A percentile compares a stretch with the other conserved stretches of the same genome.
These are phyloP conservation scores for Diaporthe citriasiana DNA, from an alignment of 2,329 filamentous ascomycete species.

Conservation along the genomic window DNA sequence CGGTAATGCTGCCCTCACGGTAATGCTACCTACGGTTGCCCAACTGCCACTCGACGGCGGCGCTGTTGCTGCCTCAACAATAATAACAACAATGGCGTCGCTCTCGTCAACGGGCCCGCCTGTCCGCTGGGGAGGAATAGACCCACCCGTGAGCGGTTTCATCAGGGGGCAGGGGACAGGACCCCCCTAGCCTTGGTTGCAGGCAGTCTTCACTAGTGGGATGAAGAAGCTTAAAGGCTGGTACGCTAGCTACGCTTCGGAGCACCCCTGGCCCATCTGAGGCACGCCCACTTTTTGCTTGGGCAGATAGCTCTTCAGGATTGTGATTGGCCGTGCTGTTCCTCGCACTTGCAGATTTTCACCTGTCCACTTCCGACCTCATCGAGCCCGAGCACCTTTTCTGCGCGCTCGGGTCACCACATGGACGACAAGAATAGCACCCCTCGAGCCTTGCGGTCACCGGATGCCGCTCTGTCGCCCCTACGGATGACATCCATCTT, in stretches of 20 bases:
- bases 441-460: slow-evolving; percentile 2
- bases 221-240: slow-evolving; percentile 34
- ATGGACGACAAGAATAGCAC: slow-evolving; percentile 36
- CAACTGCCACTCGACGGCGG: slow-evolving; percentile 6
- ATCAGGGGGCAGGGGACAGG: slow-evolving; percentile 35
- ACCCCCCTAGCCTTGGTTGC: slow-evolving; percentile 23
- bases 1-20: slow-evolving; percentile 33
- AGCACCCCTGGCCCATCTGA: slow-evolving; percentile 24
- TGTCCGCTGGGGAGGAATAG: slow-evolving; percentile 7
- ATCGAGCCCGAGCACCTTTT: slow-evolving; percentile 35
- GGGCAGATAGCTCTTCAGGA: slow-evolving; percentile 43
- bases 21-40: slow-evolving; percentile 32
- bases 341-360: slow-evolving; percentile 40
- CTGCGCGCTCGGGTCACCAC: slow-evolving; percentile 9
- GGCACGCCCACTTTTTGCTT: slow-evolving; percentile 22
- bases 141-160: slow-evolving; percentile 41
- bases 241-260: slow-evolving; percentile 19
- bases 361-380: slow-evolving; percentile 32
- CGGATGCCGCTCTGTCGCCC: slow-evolving; percentile 24
- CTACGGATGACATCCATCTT: slow-evolving; percentile 21
- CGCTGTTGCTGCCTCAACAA: slow-evolving; percentile 24
- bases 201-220: slow-evolving; percentile 21
- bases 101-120: slow-evolving; percentile 14
- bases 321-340: slow-evolving; percentile 45
- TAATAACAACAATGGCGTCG: slow-evolving; percentile 15